Base-by-base conservation (phyloP, 768 basidiomycete genomes). In the Phaeotremella skinneri region DNA sequence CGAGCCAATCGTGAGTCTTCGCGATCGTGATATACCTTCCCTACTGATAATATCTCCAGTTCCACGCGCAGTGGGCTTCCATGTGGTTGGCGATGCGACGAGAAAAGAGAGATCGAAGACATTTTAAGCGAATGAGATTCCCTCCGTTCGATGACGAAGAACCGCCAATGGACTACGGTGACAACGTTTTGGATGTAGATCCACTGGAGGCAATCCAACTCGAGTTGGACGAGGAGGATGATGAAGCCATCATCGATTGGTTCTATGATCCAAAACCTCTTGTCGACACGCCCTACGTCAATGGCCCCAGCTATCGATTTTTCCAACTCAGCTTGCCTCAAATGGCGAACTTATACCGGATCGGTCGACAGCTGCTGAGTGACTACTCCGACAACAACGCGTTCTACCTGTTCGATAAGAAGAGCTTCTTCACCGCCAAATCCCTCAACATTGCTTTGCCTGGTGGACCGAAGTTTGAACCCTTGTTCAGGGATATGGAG, bases 81-180 rank as follows among this genome's bases (percentile, higher is more conserved):
- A 99, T 99, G 96, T 99, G 96, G 96, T 81, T 99, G 47, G 94
- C 96, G 11, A 99, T 99, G 96, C 83, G 96, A 60, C 82, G 96
- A 61, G 96, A 99, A 80, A 99, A 99, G 81, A 85, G 96, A 57
- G 96, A 99, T 76, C 89, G 96, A 75, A 82, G 94, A 58, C 96
- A 99, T 78, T 99, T 99, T 82, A 99, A 99, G 81, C 90, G 96
- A 47, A 97, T 99, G 92, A 86, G 94, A 23, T 99, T 98, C 80
- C 96, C 96, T 23, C 96, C 94, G 0, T 99, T 98, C 74, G 96
- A 99, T 74, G 96, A 98, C 73, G 94, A 99, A 79, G 96, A 99
- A 70, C 96, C 96, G 7, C 96, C 96, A 2, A 83, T 97, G 77
- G 96, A 99, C 75, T 99, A 99, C 71, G 96, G 96, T 53, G 96